Evolutionary conservation across 2,329 filamentous ascomycete genomes (phyloP).

Genomic region (Aspergillus sp.): DNA sequence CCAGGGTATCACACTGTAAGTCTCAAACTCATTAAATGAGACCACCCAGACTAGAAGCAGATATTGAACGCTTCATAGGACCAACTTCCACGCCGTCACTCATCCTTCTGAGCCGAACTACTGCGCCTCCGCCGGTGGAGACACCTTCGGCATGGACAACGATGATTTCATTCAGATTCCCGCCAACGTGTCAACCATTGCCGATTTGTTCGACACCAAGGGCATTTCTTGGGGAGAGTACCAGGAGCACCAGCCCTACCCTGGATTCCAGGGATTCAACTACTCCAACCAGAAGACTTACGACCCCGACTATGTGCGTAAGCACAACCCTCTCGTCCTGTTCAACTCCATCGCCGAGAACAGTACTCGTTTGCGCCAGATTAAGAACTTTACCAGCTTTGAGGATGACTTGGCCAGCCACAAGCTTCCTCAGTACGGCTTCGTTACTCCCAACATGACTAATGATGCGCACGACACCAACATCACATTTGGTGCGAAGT

Average conservation of each 20-base stretch:
- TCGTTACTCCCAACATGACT: slow-evolving; percentile 56
- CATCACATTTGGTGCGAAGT: slow-evolving; percentile 67
- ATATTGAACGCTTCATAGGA: slow-evolving; percentile 22
- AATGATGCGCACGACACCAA: slow-evolving; percentile 74
- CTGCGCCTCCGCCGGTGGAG: slow-evolving; percentile 65
- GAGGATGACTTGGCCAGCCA: slow-evolving; percentile 64
- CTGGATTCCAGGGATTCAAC: slow-evolving; percentile 67
- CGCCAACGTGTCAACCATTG: slow-evolving; percentile 65
- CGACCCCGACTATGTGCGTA: slow-evolving; percentile 76
- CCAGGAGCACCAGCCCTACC: slow-evolving; percentile 75
- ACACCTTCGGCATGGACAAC: slow-evolving; percentile 71
- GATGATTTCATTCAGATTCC: slow-evolving; percentile 64
- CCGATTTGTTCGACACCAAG: slow-evolving; percentile 67
- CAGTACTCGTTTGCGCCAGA: slow-evolving; percentile 62
- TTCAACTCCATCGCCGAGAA: slow-evolving; percentile 66
- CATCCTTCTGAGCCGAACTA: slow-evolving; percentile 80
- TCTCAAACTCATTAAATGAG: neutral
- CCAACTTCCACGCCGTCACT: slow-evolving; percentile 63
- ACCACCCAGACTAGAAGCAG: neutral
- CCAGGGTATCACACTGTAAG: slow-evolving; percentile 60
- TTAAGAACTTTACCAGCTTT: slow-evolving; percentile 75
- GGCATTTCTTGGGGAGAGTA: slow-evolving; percentile 71
- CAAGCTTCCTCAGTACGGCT: slow-evolving; percentile 68
- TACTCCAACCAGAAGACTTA: slow-evolving; percentile 61
- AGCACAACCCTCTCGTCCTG: slow-evolving; percentile 71